Evolutionary conservation across 306 rosid species (phyloP).

Genomic region (Citrullus amarus): DNA sequence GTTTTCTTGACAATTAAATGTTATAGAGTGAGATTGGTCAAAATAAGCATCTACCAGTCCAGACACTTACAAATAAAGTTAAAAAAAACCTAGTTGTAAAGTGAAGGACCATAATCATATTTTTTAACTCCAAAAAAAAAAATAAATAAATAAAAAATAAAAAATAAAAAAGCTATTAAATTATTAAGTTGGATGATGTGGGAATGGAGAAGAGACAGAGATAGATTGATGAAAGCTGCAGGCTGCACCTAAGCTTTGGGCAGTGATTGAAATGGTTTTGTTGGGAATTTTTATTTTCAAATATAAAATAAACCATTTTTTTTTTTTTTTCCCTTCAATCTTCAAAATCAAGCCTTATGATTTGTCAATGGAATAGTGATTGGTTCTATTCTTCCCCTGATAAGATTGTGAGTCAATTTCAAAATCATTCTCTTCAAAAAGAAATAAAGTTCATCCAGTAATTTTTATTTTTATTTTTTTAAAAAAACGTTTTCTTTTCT

Average conservation of each 20-base stretch:
- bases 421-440: background rate
- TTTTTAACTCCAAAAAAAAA: background rate
- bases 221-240: background rate
- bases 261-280: background rate
- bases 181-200: background rate
- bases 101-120: too few species aligned
- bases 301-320: background rate
- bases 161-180: background rate
- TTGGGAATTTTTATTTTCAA: background rate
- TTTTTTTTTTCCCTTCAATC: background rate
- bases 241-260: background rate
- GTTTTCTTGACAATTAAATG: too few species aligned
- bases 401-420: background rate
- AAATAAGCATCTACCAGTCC: too few species aligned
- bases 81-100: too few species aligned
- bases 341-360: background rate
- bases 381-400: constrained; percentile 6
- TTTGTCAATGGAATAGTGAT: background rate
- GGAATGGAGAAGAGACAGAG: background rate
- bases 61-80: too few species aligned
- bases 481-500: background rate
- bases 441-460: background rate
- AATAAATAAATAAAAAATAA: background rate
- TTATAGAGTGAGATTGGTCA: too few species aligned
- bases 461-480: background rate